Evolutionary conservation across 805 yeast genomes (phyloP).

Genomic region (Ogataea ganodermae): DNA sequence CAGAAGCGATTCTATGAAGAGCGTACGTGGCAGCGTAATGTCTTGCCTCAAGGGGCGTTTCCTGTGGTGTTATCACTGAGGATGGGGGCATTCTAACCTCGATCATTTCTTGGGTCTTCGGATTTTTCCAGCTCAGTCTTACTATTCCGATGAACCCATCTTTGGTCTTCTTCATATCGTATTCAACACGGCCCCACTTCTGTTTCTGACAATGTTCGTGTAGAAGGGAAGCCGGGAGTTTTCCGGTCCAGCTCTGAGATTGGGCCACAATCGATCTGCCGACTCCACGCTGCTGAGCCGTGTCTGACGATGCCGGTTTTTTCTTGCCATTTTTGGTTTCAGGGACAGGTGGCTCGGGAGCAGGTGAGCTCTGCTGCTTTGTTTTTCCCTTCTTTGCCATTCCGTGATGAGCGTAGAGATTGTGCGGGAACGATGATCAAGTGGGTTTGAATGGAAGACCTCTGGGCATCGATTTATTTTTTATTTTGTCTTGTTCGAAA

Average conservation of each 20-base stretch:
- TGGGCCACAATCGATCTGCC: conserved; percentile 57
- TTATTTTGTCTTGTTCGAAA: not conserved
- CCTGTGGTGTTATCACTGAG: conserved; percentile 58
- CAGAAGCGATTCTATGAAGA: conserved; percentile 73
- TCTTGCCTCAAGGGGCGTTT: conserved; percentile 85
- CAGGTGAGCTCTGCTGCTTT: not conserved
- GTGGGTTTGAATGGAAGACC: not conserved
- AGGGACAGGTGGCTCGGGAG: conserved; percentile 11
- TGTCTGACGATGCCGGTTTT: not conserved
- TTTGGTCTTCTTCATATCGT: conserved; percentile 56
- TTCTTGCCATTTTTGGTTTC: conserved; percentile 18
- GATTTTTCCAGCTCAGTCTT: conserved; percentile 69
- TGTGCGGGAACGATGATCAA: not conserved
- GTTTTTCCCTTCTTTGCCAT: conserved; percentile 21
- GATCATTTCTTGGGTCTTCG: conserved; percentile 73
- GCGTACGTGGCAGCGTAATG: conserved; percentile 91
- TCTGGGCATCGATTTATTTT: no score
- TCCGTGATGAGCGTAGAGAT: not conserved
- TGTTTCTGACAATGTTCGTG: conserved; percentile 86
- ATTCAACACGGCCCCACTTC: conserved; percentile 86
- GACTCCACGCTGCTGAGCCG: conserved; percentile 17
- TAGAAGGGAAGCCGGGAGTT: conserved; percentile 80
- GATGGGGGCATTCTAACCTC: conserved; percentile 56
- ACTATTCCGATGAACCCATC: conserved; percentile 68
- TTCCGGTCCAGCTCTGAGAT: conserved; percentile 90